Base-by-base conservation (phyloP, 2,329 filamentous ascomycete genomes). In the Raffaelea arxii region DNA sequence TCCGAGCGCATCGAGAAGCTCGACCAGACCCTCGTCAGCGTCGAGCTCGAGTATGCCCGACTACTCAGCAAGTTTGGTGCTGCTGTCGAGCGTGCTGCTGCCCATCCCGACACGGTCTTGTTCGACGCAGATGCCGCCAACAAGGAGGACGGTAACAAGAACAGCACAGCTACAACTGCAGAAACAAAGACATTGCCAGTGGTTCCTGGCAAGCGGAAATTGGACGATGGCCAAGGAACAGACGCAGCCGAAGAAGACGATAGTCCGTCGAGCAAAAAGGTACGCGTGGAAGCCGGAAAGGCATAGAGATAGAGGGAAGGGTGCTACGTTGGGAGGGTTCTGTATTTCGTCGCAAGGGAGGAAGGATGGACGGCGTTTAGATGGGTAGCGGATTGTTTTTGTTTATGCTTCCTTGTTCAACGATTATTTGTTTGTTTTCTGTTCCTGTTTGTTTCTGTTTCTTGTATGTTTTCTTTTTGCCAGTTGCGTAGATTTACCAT, bases 1-100 rank as follows among this genome's bases (percentile, higher is more conserved):
- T 61, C 66, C 0, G 85, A 91, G 61, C 74, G 84, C 30, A 77
- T 84, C 7, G 75, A 85, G 48, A 87, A 84, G 68, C 68, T 94
- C 4, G 77, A 86, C 43, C 75, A 84, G 54, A 83, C 82, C 0
- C 66, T 89, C 21, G 68, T 72, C 16, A 76, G 75, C 41, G 82
- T 91, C 16, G 77, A 85, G 56, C 74, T 80, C 43, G 85, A 88
- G 54, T 91, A 89, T 61, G 75, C 76, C n/a, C 72, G 78, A 45
- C 66, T 88, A 36, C 63, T 91, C 32, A 62, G 64, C 16, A 64
- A 66, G 43, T 61, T 63, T 32, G 70, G 77, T 44, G 62, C 64
- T n/a, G 59, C 58, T 22, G 57, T 62, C 44, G 56, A 65, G 44
- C 54, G 57, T 46, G 47, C 46, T 6, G 39, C 30, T n/a, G n/a